Base-by-base conservation (phyloP, 225 moss, liverwort and hornwort species). In the Takakia lepidozioides region DNA sequence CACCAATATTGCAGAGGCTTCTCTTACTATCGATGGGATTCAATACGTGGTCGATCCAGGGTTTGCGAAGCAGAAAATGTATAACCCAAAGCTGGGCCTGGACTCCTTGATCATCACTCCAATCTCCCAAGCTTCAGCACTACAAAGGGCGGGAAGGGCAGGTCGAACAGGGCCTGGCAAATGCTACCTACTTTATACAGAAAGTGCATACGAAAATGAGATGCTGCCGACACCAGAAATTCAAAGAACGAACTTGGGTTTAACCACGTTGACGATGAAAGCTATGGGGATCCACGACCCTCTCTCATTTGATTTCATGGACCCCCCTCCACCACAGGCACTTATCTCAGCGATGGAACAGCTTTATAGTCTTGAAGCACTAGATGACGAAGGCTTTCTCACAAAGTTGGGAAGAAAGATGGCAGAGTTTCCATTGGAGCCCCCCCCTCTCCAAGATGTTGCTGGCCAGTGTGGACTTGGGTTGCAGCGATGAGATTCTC, bases 221-320 rank as follows among this genome's bases (percentile, higher is more conserved):
- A 98, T 98, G 95, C 46, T 98, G 39, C 91, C 95, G 10, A 98
- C 95, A 27, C 91, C 95, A 38, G 95, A 98, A 61, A 98, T 98
- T 54, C 91, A 98, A 57, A 85, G 95, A 50, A 83, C 85, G n/a
- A 98, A 98, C 50, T 46, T 98, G 57, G 85, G 91, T 27, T 27
- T 59, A 19, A 98, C 91, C 14, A 85, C 87, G 7, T 43, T 98
- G 40, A 87, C 84, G 21, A 98, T 98, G 91, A 98, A 98, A 50
- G 95, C 95, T 11, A 98, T 98, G 95, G 95, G 87, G 35, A 85
- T 98, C 58, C 91, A 98, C 18, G 95, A 98, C 50, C 87, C 91
- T n/a, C 68, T 98, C 1, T 91, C 87, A 17, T 98, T 98, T 57
- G 95, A 98, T 61, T 98, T 98, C 58, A 98, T 98, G 95, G 95